A percentile compares a stretch with the other conserved stretches of the same genome.
These are phyloP conservation scores for Hypoxylon sp. DNA, from an alignment of 2,329 filamentous ascomycete species.

Conservation along the genomic window DNA sequence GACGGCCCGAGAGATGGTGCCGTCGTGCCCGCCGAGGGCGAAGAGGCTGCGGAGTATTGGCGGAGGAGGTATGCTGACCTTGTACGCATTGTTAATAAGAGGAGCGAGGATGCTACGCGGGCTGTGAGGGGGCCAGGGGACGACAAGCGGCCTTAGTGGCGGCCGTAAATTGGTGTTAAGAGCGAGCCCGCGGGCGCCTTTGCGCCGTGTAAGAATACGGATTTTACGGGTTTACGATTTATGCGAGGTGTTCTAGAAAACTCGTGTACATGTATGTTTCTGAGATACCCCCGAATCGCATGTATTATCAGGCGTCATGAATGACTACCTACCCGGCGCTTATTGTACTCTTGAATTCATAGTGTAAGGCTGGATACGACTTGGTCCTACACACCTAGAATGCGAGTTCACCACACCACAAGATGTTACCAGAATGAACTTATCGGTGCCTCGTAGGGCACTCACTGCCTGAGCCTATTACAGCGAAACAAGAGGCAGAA, in stretches of 20 bases:
- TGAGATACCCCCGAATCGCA: slow-evolving; percentile 34
- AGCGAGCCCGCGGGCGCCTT: background rate
- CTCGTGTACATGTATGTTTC: slow-evolving; percentile 25
- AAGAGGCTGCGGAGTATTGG: slow-evolving; percentile 53
- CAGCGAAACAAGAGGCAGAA: too few relatives aligned
- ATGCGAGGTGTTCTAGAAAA: slow-evolving; percentile 10
- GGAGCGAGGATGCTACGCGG: slow-evolving; percentile 30
- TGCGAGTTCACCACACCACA: too few relatives aligned
- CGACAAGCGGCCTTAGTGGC: slow-evolving; percentile 1
- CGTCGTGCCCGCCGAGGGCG: slow-evolving; percentile 52
- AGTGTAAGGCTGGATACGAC: background rate
- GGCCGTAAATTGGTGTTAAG: background rate
- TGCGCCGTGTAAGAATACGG: slow-evolving; percentile 15
- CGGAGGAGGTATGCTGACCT: slow-evolving; percentile 48
- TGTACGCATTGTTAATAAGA: slow-evolving; percentile 36
- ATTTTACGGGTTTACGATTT: slow-evolving; percentile 12
- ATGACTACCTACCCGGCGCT: background rate
- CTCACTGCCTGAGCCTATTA: too few relatives aligned
- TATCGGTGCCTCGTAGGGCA: too few relatives aligned
- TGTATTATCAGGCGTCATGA: slow-evolving; percentile 21
- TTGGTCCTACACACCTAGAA: too few relatives aligned
- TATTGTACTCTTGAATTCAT: background rate
- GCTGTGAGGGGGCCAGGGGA: slow-evolving; percentile 12
- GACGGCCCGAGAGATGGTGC: slow-evolving; percentile 31
- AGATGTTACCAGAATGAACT: too few relatives aligned